Evolutionary conservation across 495 filamentous ascomycete genomes (phyloP).

Genomic region (Aspergillus nanangensis): DNA sequence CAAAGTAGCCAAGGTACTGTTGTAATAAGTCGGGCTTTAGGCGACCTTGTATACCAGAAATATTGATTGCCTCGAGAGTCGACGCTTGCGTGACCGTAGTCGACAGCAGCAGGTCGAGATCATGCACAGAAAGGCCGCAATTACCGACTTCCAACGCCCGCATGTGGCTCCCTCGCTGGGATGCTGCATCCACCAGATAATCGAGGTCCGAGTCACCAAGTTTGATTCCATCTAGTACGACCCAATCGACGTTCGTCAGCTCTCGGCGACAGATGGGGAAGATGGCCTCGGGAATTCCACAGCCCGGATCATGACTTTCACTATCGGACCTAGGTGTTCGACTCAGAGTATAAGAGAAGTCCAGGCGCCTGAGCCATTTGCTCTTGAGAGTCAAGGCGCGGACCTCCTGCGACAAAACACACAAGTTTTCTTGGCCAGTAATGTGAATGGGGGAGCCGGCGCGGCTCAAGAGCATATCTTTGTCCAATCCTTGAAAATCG

Average conservation of each 20-base stretch:
- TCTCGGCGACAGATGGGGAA: constrained; percentile 70
- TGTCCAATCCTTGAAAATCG: constrained; percentile 60
- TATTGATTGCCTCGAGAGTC: constrained; percentile 71
- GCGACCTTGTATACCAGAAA: constrained; percentile 71
- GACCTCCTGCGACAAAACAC: constrained; percentile 68
- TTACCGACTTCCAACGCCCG: constrained; percentile 78
- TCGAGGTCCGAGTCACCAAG: constrained; percentile 80
- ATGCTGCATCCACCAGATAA: constrained; percentile 63
- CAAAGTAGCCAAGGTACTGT: constrained; percentile 60
- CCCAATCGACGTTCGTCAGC: constrained; percentile 74
- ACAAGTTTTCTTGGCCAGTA: constrained; percentile 53
- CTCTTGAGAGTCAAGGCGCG: constrained; percentile 67
- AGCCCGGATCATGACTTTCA: constrained; percentile 59
- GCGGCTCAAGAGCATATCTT: constrained; percentile 55
- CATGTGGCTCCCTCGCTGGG: constrained; percentile 59
- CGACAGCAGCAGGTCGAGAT: constrained; percentile 40
- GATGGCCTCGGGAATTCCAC: constrained; percentile 74
- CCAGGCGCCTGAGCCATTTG: constrained; percentile 55
- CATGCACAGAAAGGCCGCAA: constrained; percentile 61
- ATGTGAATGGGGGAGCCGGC: constrained; percentile 53
- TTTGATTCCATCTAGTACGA: constrained; percentile 76
- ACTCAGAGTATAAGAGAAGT: constrained; percentile 57
- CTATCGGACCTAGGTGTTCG: constrained; percentile 47
- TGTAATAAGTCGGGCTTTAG: constrained; percentile 61
- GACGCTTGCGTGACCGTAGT: constrained; percentile 55